Evolutionary conservation across 331 rosid genomes (phyloP).

Genomic region (Prunus yedoensis): DNA sequence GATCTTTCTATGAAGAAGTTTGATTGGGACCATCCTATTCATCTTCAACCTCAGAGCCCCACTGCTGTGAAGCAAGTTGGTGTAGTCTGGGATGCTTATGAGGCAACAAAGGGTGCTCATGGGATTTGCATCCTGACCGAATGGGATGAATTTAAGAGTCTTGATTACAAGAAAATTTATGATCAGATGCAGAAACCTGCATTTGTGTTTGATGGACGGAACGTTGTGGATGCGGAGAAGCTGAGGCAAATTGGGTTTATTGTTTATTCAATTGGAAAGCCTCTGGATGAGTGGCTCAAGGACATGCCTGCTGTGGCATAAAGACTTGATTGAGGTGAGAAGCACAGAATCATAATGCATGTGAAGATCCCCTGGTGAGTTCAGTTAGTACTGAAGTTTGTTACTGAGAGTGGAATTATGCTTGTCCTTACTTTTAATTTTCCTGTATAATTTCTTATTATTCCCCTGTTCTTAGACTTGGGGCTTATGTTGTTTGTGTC

Average conservation of each 20-base stretch:
- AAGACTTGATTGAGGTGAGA: slow-evolving; percentile 3
- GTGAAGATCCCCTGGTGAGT: slow-evolving; percentile 5
- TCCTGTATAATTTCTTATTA: not conserved
- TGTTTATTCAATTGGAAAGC: slow-evolving; percentile 85
- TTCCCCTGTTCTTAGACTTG: not conserved
- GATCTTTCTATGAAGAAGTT: slow-evolving; percentile 82
- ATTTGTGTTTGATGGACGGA: slow-evolving; percentile 80
- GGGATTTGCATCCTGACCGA: slow-evolving; percentile 77
- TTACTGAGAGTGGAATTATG: not conserved
- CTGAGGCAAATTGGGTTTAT: slow-evolving; percentile 83
- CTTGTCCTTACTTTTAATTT: not conserved
- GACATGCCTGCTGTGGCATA: slow-evolving; percentile 91
- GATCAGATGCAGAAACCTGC: slow-evolving; percentile 88
- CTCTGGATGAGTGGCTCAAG: slow-evolving; percentile 87
- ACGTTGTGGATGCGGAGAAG: slow-evolving; percentile 59
- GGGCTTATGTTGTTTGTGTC: not conserved
- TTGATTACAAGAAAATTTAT: slow-evolving; percentile 69
- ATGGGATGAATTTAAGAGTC: slow-evolving; percentile 85
- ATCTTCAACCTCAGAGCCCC: slow-evolving; percentile 81
- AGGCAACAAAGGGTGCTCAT: slow-evolving; percentile 80
- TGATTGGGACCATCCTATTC: slow-evolving; percentile 89
- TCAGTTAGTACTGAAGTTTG: not conserved
- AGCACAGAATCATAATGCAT: not conserved
- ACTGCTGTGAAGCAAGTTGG: slow-evolving; percentile 59
- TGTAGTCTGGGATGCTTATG: slow-evolving; percentile 70